Conservation (phyloP, 495 filamentous ascomycete species). For the Recurvomyces mirabilis region DNA sequence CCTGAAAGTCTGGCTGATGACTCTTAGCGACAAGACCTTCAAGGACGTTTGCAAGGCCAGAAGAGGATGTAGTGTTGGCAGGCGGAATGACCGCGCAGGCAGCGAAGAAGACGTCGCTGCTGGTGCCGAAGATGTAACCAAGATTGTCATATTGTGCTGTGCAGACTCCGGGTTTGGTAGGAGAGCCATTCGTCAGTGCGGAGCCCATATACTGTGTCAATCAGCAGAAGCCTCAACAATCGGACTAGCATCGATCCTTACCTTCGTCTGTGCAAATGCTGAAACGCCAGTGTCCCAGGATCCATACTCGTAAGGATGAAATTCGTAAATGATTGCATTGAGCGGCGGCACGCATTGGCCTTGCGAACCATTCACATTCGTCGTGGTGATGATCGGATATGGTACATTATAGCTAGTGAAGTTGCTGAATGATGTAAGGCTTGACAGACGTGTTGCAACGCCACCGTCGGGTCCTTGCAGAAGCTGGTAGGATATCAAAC, state of each 20-base stretch:
- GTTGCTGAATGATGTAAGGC: constrained; percentile 26
- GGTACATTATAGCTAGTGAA: constrained; percentile 33
- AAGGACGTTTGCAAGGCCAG: constrained; percentile 9
- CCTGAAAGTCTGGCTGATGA: constrained; percentile 19
- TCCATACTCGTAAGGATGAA: constrained; percentile 40
- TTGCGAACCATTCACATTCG: constrained; percentile 24
- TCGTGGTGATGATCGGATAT: constrained; percentile 36
- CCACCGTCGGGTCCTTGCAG: constrained; percentile 32
- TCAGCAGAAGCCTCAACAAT: too few species aligned
- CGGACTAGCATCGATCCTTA: too few species aligned
- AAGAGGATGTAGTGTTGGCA: constrained; percentile 4
- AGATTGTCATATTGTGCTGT: constrained; percentile 39
- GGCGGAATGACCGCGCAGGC: constrained; percentile 23
- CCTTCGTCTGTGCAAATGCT: constrained; percentile 33
- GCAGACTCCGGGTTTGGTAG: constrained; percentile 27
- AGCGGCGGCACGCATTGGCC: constrained; percentile 29
- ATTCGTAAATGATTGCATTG: constrained; percentile 37
- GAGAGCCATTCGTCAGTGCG: constrained; percentile 26
- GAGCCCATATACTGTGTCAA: constrained; percentile 34
- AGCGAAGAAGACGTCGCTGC: constrained; percentile 31
- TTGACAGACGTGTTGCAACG: constrained; percentile 28
- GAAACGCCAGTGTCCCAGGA: constrained; percentile 34
- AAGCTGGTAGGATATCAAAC: constrained; percentile 35
- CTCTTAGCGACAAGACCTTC: constrained; percentile 15
- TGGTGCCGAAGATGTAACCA: constrained; percentile 39